Evolutionary conservation across 2,329 filamentous ascomycete species (phyloP).

Genomic region (Sarocladium strictum): DNA sequence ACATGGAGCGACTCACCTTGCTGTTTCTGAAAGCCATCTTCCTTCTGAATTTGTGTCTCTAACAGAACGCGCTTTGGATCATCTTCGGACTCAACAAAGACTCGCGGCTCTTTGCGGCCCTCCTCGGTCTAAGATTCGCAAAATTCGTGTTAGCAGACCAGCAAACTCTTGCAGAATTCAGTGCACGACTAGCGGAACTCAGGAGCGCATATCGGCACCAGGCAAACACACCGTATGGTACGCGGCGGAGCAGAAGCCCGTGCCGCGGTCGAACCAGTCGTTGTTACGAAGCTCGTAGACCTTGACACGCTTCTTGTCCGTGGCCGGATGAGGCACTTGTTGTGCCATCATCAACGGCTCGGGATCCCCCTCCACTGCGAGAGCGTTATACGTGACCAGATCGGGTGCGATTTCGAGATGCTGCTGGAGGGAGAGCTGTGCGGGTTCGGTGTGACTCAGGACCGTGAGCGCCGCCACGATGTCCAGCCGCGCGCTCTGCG

Average conservation of each 20-base stretch:
- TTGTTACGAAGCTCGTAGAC: conserved; percentile 98
- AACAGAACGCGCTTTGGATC: conserved; percentile 76
- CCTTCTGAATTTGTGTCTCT: conserved; percentile 84
- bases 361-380: conserved; percentile 44
- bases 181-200: conserved; percentile 10
- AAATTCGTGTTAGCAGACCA: conserved; percentile 20
- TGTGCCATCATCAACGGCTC: conserved; percentile 67
- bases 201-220: neutral
- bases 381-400: conserved; percentile 43
- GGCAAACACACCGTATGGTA: conserved; percentile 59
- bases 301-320: conserved; percentile 78
- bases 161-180: conserved; percentile 5
- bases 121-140: conserved; percentile 41
- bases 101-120: conserved; percentile 73
- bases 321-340: conserved; percentile 61
- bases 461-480: conserved; percentile 53
- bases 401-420: conserved; percentile 51
- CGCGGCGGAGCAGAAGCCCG: conserved; percentile 84
- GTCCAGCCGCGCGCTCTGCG: conserved; percentile 17
- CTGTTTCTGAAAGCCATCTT: conserved; percentile 97
- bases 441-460: conserved; percentile 43
- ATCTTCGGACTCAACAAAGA: conserved; percentile 91
- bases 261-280: conserved; percentile 98
- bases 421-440: conserved; percentile 54
- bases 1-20: conserved; percentile 58